Percentiles rank a stretch among this genome's conserved stretches.
Conservation (phyloP, 352 stramenopile genomes). For the Phytophthora rubi region DNA sequence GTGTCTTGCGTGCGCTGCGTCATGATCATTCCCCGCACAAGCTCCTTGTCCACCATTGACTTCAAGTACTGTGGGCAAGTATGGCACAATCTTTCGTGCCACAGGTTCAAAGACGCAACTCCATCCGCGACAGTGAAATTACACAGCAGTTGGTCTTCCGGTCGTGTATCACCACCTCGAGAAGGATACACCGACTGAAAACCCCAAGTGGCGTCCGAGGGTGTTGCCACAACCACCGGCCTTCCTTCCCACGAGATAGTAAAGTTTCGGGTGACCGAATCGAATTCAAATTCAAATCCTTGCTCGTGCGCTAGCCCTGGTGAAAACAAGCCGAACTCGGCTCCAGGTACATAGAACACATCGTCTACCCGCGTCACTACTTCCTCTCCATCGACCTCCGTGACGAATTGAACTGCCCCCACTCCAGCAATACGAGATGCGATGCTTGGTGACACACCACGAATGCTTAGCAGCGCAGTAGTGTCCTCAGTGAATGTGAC, state of each 20-base stretch:
- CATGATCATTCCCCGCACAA: not conserved
- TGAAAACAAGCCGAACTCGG: not conserved
- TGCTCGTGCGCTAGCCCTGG: conserved; percentile 9
- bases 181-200: conserved; percentile 3
- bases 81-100: not conserved
- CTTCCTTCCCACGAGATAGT: conserved; percentile 4
- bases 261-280: conserved; percentile 3
- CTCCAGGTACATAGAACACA: conserved; percentile 9
- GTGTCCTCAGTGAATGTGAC: conserved; percentile 2
- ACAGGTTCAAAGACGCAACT: conserved; percentile 3
- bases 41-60: not conserved
- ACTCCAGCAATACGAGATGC: conserved; percentile 2
- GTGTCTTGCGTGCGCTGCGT: too few relatives aligned
- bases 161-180: not conserved
- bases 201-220: conserved; percentile 3
- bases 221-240: not conserved
- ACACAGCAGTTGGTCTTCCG: not conserved
- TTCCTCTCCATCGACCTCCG: conserved; percentile 3
- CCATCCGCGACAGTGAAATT: conserved; percentile 10
- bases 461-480: not conserved
- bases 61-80: not conserved
- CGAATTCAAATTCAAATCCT: conserved; percentile 9
- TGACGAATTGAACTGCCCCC: not conserved
- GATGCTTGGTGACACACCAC: conserved; percentile 3
- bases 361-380: conserved; percentile 8